Conservation (phyloP, 768 basidiomycete genomes). For the Boletales sp. region DNA sequence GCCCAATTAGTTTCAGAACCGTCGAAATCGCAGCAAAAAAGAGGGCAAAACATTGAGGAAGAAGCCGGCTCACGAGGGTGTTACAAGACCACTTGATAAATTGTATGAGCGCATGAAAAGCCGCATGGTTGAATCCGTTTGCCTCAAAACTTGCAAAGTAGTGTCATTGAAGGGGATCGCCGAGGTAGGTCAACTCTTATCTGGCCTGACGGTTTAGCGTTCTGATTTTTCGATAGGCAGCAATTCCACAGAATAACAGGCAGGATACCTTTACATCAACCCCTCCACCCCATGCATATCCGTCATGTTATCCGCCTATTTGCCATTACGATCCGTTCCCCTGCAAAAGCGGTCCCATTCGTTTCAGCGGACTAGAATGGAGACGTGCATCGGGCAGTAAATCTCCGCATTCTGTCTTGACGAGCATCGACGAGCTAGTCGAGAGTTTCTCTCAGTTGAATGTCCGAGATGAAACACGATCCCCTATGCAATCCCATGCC, state of each 20-base stretch:
- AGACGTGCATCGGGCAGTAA: background rate
- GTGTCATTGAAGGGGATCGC: too few species aligned
- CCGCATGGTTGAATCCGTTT: background rate
- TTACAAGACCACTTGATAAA: background rate
- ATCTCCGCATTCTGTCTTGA: background rate
- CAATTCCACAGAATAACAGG: accelerated
- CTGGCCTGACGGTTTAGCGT: too few species aligned
- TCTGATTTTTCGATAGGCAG: background rate
- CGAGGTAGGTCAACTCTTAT: too few species aligned
- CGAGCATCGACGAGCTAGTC: slow-evolving; percentile 1
- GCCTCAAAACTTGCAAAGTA: accelerated
- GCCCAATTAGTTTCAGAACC: slow-evolving; percentile 55
- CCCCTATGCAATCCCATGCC: slow-evolving; percentile 1
- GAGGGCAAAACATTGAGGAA: background rate
- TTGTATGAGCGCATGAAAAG: background rate
- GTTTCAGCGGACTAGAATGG: slow-evolving; percentile 6
- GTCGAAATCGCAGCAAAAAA: slow-evolving; percentile 30
- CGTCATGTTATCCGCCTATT: slow-evolving; percentile 9
- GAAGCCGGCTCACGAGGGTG: background rate
- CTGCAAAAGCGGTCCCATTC: slow-evolving; percentile 2
- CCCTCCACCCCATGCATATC: slow-evolving; percentile 17
- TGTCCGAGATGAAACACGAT: slow-evolving; percentile 9
- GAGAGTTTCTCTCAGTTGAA: slow-evolving; percentile 16
- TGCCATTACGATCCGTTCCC: slow-evolving; percentile 19
- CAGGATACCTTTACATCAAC: background rate